phyloP scores from a whole-genome alignment of 768 basidiomycete species.

The Coprinopsis strossmayeri region DNA sequence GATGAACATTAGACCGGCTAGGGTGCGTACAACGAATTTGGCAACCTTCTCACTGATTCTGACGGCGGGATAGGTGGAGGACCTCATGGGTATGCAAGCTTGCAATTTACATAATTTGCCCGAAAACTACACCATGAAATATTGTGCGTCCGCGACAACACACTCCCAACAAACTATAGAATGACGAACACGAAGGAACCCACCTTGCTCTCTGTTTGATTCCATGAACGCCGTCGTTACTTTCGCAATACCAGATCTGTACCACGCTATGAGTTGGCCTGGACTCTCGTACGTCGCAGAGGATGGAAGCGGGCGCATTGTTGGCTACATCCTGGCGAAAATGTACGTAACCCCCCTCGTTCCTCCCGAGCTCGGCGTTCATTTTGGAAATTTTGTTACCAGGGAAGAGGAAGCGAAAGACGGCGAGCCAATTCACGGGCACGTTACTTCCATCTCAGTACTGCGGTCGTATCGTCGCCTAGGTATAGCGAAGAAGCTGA shows the following conservation, averaged over 20 bases:
- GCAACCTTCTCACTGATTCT: neutral
- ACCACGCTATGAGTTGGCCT: conserved; percentile 94
- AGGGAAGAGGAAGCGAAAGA: conserved; percentile 65
- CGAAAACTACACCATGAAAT: conserved; percentile 87
- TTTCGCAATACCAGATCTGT: conserved; percentile 50
- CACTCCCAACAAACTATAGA: conserved; percentile 3
- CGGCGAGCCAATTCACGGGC: conserved; percentile 75
- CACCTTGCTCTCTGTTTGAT: neutral
- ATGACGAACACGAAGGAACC: conserved; percentile 16
- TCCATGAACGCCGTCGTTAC: neutral
- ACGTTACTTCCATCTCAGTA: conserved; percentile 96
- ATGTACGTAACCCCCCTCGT: conserved; percentile 49
- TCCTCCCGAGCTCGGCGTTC: neutral
- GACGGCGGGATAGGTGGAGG: conserved; percentile 82
- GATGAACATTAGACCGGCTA: conserved; percentile 41
- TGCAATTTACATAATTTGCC: conserved; percentile 93
- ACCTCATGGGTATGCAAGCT: conserved; percentile 92
- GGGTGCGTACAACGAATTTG: conserved; percentile 23
- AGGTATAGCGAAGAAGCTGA: conserved; percentile 91
- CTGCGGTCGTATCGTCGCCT: conserved; percentile 85
- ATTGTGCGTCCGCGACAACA: conserved; percentile 40
- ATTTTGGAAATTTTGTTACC: no score
- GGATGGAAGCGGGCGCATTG: conserved; percentile 84
- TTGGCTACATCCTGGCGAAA: conserved; percentile 94
- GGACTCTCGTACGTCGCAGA: conserved; percentile 91